Percentiles rank a stretch among this genome's conserved stretches.
Evolutionary conservation across 345 rosid species (phyloP).

Genomic region (Iberis pinnata): DNA sequence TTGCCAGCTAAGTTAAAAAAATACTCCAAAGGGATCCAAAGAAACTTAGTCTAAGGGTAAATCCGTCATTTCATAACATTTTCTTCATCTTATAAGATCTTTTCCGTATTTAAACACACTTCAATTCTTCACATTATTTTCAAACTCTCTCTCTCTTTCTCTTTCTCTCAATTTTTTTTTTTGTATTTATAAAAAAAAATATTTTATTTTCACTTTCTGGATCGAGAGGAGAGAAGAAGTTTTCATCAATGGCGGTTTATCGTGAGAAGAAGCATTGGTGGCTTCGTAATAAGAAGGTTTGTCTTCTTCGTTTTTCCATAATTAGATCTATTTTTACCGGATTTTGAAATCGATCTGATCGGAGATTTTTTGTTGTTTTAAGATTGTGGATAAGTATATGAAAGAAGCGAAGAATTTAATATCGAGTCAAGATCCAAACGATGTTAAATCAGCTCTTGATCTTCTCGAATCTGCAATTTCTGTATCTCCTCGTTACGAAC

Average conservation of each 20-base stretch:
- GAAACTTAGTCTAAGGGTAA: background rate
- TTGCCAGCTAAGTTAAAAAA: conserved; percentile 24
- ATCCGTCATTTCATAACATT: conserved; percentile 16
- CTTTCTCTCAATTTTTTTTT: background rate
- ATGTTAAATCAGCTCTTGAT: conserved; percentile 49
- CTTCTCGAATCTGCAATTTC: conserved; percentile 75
- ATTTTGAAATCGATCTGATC: conserved; percentile 8
- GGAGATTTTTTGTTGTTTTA: background rate
- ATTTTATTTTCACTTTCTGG: conserved; percentile 3
- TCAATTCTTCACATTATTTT: conserved; percentile 25
- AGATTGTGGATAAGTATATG: conserved; percentile 75
- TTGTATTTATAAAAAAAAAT: too few species aligned
- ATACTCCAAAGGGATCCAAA: too few species aligned
- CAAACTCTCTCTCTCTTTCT: conserved; percentile 19
- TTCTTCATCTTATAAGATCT: background rate
- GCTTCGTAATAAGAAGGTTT: conserved; percentile 33
- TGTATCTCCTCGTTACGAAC: conserved; percentile 47
- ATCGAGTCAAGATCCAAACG: conserved; percentile 56
- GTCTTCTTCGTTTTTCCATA: background rate
- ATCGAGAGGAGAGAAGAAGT: conserved; percentile 16
- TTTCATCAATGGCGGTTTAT: conserved; percentile 28
- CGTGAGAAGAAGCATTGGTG: conserved; percentile 37
- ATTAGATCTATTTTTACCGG: background rate
- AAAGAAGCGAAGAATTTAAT: conserved; percentile 66
- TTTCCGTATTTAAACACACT: conserved; percentile 34